Percentiles rank a stretch among this genome's conserved stretches.
phyloP scores from a whole-genome alignment of 2,329 filamentous ascomycete genomes.

The Fusarium nelsonii region DNA sequence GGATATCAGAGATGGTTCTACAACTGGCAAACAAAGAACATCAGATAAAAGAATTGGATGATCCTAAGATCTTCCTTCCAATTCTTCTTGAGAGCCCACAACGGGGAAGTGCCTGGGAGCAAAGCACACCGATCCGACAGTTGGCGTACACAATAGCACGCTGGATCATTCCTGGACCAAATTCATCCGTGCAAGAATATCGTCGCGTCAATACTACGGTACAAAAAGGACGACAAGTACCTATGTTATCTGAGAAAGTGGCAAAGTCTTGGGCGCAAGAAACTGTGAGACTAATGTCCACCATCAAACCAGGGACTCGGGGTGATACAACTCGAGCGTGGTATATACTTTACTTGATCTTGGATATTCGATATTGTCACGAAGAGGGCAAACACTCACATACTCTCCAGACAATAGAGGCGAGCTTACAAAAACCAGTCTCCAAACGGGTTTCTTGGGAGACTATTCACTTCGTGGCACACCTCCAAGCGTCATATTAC shows the following conservation, averaged over 20 bases:
- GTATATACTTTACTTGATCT: slow-evolving; percentile 45
- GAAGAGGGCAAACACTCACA: slow-evolving; percentile 49
- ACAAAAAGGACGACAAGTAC: slow-evolving; percentile 49
- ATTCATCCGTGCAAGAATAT: slow-evolving; percentile 52
- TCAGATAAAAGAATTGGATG: slow-evolving; percentile 35
- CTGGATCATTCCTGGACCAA: slow-evolving; percentile 31
- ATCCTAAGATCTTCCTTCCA: slow-evolving; percentile 70
- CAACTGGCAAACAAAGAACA: slow-evolving; percentile 43
- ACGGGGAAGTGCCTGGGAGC: slow-evolving; percentile 69
- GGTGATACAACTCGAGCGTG: slow-evolving; percentile 33
- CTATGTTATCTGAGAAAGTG: slow-evolving; percentile 24
- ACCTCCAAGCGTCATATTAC: slow-evolving; percentile 71
- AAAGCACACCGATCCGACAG: slow-evolving; percentile 62
- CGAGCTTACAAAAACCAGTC: neutral
- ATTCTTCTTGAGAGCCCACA: slow-evolving; percentile 69
- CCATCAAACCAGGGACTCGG: slow-evolving; percentile 7
- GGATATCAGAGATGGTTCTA: slow-evolving; percentile 56
- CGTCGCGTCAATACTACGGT: slow-evolving; percentile 51
- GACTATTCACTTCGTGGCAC: slow-evolving; percentile 70
- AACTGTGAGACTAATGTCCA: slow-evolving; percentile 40
- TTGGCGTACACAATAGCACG: slow-evolving; percentile 66
- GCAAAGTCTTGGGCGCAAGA: slow-evolving; percentile 28
- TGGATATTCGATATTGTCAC: slow-evolving; percentile 50
- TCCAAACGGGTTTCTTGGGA: slow-evolving; percentile 60
- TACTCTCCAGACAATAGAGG: slow-evolving; percentile 42